These are phyloP conservation scores for Kuraishia capsulata DNA, from an alignment of 805 yeast species.

Conservation along the genomic window DNA sequence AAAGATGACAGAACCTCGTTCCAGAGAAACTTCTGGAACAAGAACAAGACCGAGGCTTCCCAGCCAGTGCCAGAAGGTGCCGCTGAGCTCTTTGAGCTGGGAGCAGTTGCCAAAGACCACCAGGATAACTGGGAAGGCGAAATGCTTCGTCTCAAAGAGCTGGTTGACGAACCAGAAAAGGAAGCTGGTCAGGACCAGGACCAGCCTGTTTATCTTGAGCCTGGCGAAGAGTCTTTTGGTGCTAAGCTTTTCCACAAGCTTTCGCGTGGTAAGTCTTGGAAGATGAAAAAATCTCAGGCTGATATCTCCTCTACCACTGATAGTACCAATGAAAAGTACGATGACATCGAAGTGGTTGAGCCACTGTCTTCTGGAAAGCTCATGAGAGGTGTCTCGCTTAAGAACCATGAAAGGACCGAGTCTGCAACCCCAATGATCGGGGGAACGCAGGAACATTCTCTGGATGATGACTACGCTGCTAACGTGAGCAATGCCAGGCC, in stretches of 20 bases:
- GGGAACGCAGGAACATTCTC: too few species aligned
- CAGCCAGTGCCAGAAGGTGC: conserved; percentile 18
- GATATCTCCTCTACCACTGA: conserved; percentile 8
- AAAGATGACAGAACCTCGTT: conserved; percentile 89
- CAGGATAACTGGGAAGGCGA: conserved; percentile 65
- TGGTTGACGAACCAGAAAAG: conserved; percentile 15
- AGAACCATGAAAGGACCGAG: conserved; percentile 5
- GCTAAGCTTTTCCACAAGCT: conserved; percentile 33
- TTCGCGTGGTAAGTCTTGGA: conserved; percentile 31
- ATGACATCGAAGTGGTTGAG: conserved; percentile 17
- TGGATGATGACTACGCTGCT: too few species aligned
- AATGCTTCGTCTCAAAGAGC: conserved; percentile 39
- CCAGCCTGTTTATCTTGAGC: conserved; percentile 19
- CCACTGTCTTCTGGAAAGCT: conserved; percentile 2
- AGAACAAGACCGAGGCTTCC: conserved; percentile 13
- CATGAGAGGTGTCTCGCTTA: background rate
- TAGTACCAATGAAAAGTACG: conserved; percentile 5
- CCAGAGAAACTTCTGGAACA: conserved; percentile 27
- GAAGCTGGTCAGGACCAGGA: conserved; percentile 13
- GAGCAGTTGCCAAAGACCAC: conserved; percentile 77
- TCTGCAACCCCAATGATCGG: conserved; percentile 9
- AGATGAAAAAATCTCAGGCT: conserved; percentile 1
- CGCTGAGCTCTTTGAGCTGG: conserved; percentile 60
- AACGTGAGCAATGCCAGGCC: background rate
- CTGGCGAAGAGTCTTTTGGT: conserved; percentile 29